Conservation (phyloP, 2,329 filamentous ascomycete species). For the Aspergillus bombycis region DNA sequence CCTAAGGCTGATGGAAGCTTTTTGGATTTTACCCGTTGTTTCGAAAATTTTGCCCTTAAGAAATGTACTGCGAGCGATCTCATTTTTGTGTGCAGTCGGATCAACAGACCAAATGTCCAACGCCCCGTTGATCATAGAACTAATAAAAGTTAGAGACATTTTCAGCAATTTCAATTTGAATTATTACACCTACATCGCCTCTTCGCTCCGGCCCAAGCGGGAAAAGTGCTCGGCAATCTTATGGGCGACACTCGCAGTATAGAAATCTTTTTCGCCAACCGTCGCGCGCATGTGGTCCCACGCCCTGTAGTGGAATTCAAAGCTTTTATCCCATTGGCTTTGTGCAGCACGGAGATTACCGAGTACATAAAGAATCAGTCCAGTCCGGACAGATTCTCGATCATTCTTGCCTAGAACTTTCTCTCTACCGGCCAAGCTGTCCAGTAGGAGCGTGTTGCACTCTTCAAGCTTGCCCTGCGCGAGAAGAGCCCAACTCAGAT, state of each 20-base stretch:
- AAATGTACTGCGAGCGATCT: constrained; percentile 28
- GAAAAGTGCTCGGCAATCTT: constrained; percentile 31
- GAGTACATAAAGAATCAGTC: no score
- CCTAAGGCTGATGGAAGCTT: constrained; percentile 21
- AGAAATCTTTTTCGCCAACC: constrained; percentile 17
- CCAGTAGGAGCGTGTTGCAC: no score
- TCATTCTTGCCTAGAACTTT: no score
- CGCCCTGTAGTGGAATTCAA: no score
- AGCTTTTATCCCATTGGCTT: no score
- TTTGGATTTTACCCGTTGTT: constrained; percentile 17
- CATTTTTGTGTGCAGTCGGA: constrained; percentile 17
- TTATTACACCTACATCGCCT: constrained; percentile 4
- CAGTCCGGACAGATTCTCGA: no score
- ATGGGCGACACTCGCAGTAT: constrained; percentile 25
- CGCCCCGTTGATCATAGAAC: constrained; percentile 21
- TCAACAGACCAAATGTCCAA: constrained; percentile 20
- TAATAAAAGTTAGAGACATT: constrained; percentile 4
- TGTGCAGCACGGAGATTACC: no score
- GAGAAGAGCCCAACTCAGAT: no score
- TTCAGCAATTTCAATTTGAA: background rate
- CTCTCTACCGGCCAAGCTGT: no score
- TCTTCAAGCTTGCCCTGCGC: no score
- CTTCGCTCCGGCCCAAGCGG: constrained; percentile 10
- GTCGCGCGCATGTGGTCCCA: no score
- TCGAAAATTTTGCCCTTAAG: constrained; percentile 23